A percentile compares a stretch with the other conserved stretches of the same genome.
These are phyloP conservation scores for Colletotrichum limetticola DNA, from an alignment of 2,329 filamentous ascomycete genomes.

Conservation along the genomic window DNA sequence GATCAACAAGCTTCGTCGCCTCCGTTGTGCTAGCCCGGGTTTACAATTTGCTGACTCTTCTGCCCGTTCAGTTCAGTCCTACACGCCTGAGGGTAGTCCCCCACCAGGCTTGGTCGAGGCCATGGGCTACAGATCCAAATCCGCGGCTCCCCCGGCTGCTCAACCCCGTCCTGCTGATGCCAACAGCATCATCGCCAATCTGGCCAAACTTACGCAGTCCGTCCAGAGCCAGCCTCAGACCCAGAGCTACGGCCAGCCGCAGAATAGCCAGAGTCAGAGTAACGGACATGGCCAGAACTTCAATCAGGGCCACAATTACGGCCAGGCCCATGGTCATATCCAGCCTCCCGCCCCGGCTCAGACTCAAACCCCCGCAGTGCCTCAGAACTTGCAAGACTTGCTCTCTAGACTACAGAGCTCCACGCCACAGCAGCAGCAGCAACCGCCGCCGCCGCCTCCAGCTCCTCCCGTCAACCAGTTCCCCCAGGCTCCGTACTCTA, in stretches of 20 bases:
- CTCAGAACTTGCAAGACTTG: neutral
- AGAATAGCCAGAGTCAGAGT: constrained; percentile 39
- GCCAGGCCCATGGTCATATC: constrained; percentile 39
- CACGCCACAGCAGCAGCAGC: constrained; percentile 11
- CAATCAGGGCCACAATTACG: constrained; percentile 37
- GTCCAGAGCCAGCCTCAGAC: constrained; percentile 46
- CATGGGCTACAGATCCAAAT: constrained; percentile 40
- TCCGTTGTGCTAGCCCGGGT: neutral
- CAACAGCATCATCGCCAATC: constrained; percentile 79
- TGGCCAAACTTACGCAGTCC: constrained; percentile 67
- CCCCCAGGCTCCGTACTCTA: constrained; percentile 11
- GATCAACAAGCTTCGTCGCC: constrained; percentile 21
- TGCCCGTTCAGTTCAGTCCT: constrained; percentile 67
- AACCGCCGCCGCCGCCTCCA: constrained; percentile 6
- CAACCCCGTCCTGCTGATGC: constrained; percentile 52
- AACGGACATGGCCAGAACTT: neutral
- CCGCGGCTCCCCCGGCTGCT: constrained; percentile 47
- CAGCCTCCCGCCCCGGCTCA: constrained; percentile 5
- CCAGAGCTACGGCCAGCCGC: constrained; percentile 22
- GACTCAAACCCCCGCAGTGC: neutral
- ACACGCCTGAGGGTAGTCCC: constrained; percentile 75
- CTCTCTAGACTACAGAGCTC: constrained; percentile 22
- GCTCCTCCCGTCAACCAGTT: neutral
- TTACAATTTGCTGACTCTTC: constrained; percentile 1
- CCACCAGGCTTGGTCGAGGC: constrained; percentile 57